phyloP scores from a whole-genome alignment of 805 yeast genomes.

The Nakazawaea peltata region DNA sequence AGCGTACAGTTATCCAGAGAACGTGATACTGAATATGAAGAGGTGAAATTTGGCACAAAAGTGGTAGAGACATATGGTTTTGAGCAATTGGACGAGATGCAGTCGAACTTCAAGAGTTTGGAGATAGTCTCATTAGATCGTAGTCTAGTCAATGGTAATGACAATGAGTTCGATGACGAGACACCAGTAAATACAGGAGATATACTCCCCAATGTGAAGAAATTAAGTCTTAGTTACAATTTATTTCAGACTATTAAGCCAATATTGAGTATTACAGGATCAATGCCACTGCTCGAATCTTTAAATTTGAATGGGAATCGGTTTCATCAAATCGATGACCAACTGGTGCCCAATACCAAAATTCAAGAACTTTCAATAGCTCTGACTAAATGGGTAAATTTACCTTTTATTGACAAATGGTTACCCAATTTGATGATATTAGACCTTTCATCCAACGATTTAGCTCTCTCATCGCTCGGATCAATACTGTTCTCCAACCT shows the following conservation, averaged over 20 bases:
- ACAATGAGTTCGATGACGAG: constrained; percentile 3
- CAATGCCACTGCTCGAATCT: too few species aligned
- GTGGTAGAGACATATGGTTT: constrained; percentile 58
- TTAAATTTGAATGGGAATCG: constrained; percentile 50
- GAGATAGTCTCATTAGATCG: constrained; percentile 42
- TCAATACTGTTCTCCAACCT: too few species aligned
- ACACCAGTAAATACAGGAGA: not conserved
- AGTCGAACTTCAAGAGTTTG: constrained; percentile 37
- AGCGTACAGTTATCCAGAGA: not conserved
- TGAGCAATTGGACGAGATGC: constrained; percentile 41
- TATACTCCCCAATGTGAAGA: constrained; percentile 17
- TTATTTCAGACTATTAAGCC: constrained; percentile 34
- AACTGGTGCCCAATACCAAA: constrained; percentile 1
- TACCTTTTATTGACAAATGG: constrained; percentile 14
- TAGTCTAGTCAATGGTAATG: constrained; percentile 23
- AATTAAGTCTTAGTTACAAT: constrained; percentile 56
- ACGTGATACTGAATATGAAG: constrained; percentile 12
- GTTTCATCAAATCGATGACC: constrained; percentile 1
- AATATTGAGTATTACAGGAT: constrained; percentile 29
- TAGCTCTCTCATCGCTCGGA: constrained; percentile 4
- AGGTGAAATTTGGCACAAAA: constrained; percentile 47
- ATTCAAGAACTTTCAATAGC: constrained; percentile 16
- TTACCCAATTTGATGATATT: constrained; percentile 31
- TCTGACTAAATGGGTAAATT: constrained; percentile 4
- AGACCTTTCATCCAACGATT: constrained; percentile 27